Percentiles rank a stretch among this genome's conserved stretches.
Evolutionary conservation across 257 asterid genomes (phyloP).

Genomic region (Solanum virginianum): DNA sequence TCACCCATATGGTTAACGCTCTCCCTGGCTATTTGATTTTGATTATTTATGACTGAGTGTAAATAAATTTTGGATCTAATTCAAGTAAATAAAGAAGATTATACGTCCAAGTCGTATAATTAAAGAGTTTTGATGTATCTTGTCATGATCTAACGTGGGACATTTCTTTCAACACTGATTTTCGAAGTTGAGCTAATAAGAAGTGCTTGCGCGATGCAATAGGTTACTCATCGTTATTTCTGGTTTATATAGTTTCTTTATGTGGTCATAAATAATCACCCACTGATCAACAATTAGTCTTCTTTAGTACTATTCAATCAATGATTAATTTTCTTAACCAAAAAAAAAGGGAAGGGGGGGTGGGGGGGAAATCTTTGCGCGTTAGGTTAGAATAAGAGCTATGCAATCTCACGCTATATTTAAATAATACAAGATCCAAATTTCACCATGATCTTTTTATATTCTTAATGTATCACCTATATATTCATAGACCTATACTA

Average conservation of each 20-base stretch:
- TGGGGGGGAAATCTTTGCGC: background rate
- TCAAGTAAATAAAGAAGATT: background rate
- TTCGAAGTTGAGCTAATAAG: background rate
- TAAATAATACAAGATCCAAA: background rate
- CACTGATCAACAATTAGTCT: background rate
- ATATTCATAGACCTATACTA: background rate
- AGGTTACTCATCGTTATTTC: background rate
- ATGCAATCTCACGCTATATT: background rate
- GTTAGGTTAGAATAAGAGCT: background rate
- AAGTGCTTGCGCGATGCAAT: background rate
- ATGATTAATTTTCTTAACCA: background rate
- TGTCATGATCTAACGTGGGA: background rate
- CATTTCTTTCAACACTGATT: background rate
- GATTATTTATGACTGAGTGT: background rate
- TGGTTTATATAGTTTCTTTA: background rate
- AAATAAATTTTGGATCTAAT: background rate
- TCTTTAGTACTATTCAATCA: background rate
- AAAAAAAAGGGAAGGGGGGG: background rate
- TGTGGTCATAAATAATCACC: background rate
- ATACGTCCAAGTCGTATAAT: too few species aligned
- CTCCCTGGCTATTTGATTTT: background rate
- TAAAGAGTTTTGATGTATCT: background rate
- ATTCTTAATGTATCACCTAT: background rate
- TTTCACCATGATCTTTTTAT: background rate
- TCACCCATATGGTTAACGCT: background rate